These are phyloP conservation scores for Cyclotella baltica DNA, from an alignment of 108 stramenopile species.

Conservation along the genomic window DNA sequence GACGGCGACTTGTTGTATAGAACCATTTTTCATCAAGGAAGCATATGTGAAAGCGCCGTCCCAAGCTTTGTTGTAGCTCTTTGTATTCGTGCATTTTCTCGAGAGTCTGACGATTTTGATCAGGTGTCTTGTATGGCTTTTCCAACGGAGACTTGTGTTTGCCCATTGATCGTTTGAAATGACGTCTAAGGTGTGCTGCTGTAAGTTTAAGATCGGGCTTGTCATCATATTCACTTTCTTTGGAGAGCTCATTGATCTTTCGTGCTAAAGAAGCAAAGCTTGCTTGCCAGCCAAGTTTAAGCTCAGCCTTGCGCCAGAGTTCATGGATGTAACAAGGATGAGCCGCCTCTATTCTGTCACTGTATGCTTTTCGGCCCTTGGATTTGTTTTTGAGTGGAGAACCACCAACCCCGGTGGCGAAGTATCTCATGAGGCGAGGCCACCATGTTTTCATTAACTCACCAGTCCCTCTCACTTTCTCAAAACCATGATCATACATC, in stretches of 20 bases:
- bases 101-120: not conserved
- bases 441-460: not conserved
- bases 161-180: not conserved
- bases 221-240: not conserved
- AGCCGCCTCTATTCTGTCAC: not conserved
- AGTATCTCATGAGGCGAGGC: not conserved
- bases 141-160: not conserved
- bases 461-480: not conserved
- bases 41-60: not conserved
- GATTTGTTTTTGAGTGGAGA: not conserved
- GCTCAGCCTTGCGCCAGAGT: conserved; percentile 8
- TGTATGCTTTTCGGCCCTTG: not conserved
- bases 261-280: not conserved
- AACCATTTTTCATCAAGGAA: conserved; percentile 49
- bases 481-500: conserved; percentile 16
- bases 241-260: not conserved
- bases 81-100: not conserved
- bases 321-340: conserved; percentile 2
- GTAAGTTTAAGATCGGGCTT: not conserved
- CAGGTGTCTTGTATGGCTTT: conserved; percentile 5
- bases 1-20: conserved; percentile 8
- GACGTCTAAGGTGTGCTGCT: not conserved
- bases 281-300: not conserved
- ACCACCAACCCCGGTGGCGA: not conserved
- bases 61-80: not conserved